phyloP scores from a whole-genome alignment of 768 basidiomycete genomes.

The Tephrocybe sp. region DNA sequence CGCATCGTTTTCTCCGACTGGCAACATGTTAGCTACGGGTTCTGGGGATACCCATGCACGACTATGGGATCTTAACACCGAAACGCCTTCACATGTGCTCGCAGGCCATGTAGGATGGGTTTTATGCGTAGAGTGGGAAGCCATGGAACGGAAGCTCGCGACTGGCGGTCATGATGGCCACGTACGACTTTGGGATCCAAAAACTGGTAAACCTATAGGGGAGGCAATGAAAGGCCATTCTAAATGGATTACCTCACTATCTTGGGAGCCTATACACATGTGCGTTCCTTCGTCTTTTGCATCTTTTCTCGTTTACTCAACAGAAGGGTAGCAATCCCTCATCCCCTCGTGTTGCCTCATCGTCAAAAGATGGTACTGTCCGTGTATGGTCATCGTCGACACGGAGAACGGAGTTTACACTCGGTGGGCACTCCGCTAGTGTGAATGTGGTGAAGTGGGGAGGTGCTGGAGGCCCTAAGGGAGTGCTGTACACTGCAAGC shows the following conservation, averaged over 20 bases:
- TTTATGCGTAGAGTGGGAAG: conserved; percentile 96
- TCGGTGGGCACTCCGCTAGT: conserved; percentile 91
- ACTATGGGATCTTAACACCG: conserved; percentile 92
- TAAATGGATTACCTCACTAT: conserved; percentile 93
- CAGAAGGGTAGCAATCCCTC: conserved; percentile 57
- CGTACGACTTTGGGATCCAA: conserved; percentile 91
- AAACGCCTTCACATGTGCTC: conserved; percentile 85
- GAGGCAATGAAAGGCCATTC: conserved; percentile 90
- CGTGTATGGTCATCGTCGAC: conserved; percentile 86
- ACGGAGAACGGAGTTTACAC: conserved; percentile 72
- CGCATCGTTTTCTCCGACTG: conserved; percentile 94
- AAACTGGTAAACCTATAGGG: conserved; percentile 83
- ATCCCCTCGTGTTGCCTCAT: conserved; percentile 84
- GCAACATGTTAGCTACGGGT: conserved; percentile 87
- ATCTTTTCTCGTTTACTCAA: background rate
- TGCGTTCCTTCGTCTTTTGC: conserved; percentile 25
- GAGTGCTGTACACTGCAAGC: conserved; percentile 90
- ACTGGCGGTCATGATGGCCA: conserved; percentile 95
- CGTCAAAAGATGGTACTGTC: conserved; percentile 94
- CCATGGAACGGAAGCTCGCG: conserved; percentile 84
- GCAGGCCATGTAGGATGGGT: conserved; percentile 95
- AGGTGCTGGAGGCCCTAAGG: conserved; percentile 66
- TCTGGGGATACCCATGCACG: conserved; percentile 92
- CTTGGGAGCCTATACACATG: conserved; percentile 97
- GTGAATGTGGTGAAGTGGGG: conserved; percentile 98